Evolutionary conservation across 2,329 filamentous ascomycete species (phyloP).

Genomic region (Penicillium sp.): DNA sequence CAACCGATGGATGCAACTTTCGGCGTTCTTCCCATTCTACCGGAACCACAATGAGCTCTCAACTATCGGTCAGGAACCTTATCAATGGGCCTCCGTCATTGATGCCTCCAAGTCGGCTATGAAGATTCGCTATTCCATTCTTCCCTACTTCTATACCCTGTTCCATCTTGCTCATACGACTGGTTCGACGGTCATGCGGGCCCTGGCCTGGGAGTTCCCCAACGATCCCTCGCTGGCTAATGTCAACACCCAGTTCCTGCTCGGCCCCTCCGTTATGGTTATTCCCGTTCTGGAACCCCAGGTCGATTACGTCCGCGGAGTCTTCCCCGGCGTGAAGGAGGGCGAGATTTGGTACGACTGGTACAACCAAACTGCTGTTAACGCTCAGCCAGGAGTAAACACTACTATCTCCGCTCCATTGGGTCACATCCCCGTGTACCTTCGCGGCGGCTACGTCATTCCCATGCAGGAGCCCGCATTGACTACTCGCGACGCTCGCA

Average conservation of each 20-base stretch:
- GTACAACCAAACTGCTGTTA: slow-evolving; percentile 66
- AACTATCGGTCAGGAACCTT: slow-evolving; percentile 68
- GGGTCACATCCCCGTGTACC: slow-evolving; percentile 69
- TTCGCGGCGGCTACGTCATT: slow-evolving; percentile 68
- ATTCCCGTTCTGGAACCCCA: slow-evolving; percentile 65
- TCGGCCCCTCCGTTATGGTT: slow-evolving; percentile 66
- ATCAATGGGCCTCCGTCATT: slow-evolving; percentile 66
- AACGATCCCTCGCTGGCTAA: slow-evolving; percentile 66
- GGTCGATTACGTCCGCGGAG: slow-evolving; percentile 63
- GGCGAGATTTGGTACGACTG: slow-evolving; percentile 75
- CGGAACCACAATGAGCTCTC: slow-evolving; percentile 70
- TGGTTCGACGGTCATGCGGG: slow-evolving; percentile 71
- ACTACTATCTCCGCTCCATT: slow-evolving; percentile 62
- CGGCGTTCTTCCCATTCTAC: slow-evolving; percentile 77
- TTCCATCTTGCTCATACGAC: slow-evolving; percentile 66
- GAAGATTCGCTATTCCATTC: slow-evolving; percentile 67
- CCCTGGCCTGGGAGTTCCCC: slow-evolving; percentile 73
- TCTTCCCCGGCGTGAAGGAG: slow-evolving; percentile 66
- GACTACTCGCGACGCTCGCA: slow-evolving; percentile 64
- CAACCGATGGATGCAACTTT: slow-evolving; percentile 71
- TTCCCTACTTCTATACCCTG: slow-evolving; percentile 76
- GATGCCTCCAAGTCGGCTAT: slow-evolving; percentile 67
- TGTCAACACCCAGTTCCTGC: slow-evolving; percentile 71
- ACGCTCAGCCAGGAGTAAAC: slow-evolving; percentile 56
- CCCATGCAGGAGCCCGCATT: slow-evolving; percentile 68